Base-by-base conservation (phyloP, 1,284 basidiomycete genomes). In the Phellopilus nigrolimitatus region DNA sequence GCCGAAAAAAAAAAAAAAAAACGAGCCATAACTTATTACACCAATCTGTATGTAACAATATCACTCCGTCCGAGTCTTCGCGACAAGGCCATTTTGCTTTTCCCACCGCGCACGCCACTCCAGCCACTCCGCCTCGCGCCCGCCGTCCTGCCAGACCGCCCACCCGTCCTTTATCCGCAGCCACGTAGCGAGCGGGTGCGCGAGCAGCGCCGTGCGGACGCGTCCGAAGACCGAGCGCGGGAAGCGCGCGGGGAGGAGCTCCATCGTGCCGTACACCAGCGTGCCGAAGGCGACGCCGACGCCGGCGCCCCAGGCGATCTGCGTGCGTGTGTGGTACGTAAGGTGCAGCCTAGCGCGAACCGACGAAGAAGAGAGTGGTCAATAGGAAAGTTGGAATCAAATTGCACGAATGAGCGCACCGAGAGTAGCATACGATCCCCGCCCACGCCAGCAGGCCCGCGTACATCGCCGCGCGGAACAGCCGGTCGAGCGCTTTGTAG, bases 151-250 rank as follows among this genome's bases (percentile, higher is more conserved):
- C 81, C 88, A 93, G 1, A 91, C 72, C 3, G 73, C 75, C 89
- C 90, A 93, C 5, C 88, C 85, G 62, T 93, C 90, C 43, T 87
- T 73, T 28, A 93, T 68, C 31, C 82, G 76, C 28, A 89, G 66
- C 79, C 86, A 91, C 0, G 67, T 69, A 3, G 74, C 74, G 21
- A 90, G 43, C 1, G 82, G 78, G 59, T 86, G 82, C 1, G 64
- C 62, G 19, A 92, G 64, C 19, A 85, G 49, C 31, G 69, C 70
- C 13, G 66, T 60, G 41, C 84, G 79, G 1, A 73, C 52, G 40
- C 64, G 62, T 9, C 82, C 83, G 6, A 83, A 66, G 2, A 71
- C 33, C 0, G 84, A 82, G 1, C 61, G 54, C 5, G 88, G 87
- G 22, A 64, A 65, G 9, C 65, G 66, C 24, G 63, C 59, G 0